Evolutionary conservation across 2,329 filamentous ascomycete genomes (phyloP), one percentile per base, ranked within the genome.

Genomic region (Aureobasidium pullulans): DNA sequence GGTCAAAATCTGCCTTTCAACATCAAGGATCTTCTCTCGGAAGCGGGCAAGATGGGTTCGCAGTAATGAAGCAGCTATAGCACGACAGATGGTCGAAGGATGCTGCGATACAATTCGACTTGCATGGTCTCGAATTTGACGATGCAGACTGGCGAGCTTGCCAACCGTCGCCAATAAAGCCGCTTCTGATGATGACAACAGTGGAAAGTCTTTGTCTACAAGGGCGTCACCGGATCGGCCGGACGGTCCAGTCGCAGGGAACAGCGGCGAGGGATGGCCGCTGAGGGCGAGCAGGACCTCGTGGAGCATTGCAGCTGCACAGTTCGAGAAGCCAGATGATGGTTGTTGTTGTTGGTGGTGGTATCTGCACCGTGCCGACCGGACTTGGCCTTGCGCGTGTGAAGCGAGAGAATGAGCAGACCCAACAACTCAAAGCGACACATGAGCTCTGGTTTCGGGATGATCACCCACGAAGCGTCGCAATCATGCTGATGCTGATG

Each of bases 221-320:
- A 57, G 40, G 54, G 19, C 54, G 32, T 37, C 66, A 75, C 31
- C 32, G 40, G 16, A 37, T 46, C 42, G 40, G 6, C 42, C 42
- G 13, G 44, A 8, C 73, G 69, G 76, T 71, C 64, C 76, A 77
- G 68, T 66, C 78, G 73, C 67, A 74, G 83, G 82, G 77, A 96
- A 88, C 70, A 97, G 84, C 66, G 91, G 88, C 64, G 93, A 96
- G 64, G 89, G 88, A 76, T 97, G 90, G 66, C 94, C 93, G 68
- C 92, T 95, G 75, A 97, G 86, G 73, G 92, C 93, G 75, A 99
- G 87, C 75, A 97, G 85, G 77, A 99, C 90, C 81, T 99, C 94
- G 83, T 97, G 94, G 73, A 99, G 89, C 94, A 99, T 99, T 66
- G 43, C 53, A 57, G 32, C 2, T 57, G 53, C 34, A 56, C 52